phyloP scores from a whole-genome alignment of 352 stramenopile species.

The Phytophthora idaei region DNA sequence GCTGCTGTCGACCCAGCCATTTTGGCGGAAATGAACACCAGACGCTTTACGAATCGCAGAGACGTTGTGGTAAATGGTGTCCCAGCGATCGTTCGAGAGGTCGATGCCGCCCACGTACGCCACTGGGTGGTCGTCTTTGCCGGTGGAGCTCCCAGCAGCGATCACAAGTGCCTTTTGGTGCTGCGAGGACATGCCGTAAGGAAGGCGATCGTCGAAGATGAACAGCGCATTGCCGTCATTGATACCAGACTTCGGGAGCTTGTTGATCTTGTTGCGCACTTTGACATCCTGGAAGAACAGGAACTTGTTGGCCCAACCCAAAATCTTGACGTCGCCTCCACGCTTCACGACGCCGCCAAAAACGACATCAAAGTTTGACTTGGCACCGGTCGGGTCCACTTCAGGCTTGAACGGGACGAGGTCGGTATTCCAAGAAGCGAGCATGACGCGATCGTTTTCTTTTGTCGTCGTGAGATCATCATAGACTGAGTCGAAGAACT shows the following conservation, averaged over 20 bases:
- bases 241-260: conserved; percentile 15
- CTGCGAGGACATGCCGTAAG: conserved; percentile 40
- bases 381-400: conserved; percentile 23
- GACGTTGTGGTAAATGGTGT: conserved; percentile 56
- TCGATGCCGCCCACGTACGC: conserved; percentile 66
- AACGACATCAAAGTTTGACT: conserved; percentile 46
- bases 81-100: conserved; percentile 57
- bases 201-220: conserved; percentile 59
- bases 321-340: conserved; percentile 46
- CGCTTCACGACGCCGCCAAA: conserved; percentile 27
- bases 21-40: conserved; percentile 39
- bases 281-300: conserved; percentile 46
- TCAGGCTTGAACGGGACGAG: conserved; percentile 48
- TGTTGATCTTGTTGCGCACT: conserved; percentile 50
- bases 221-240: conserved; percentile 34
- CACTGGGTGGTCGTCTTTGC: conserved; percentile 20
- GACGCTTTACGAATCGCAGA: conserved; percentile 35
- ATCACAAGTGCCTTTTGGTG: conserved; percentile 60
- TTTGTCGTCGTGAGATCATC: conserved; percentile 40
- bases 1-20: conserved; percentile 59
- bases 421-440: conserved; percentile 58
- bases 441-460: conserved; percentile 34
- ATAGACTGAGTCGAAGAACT: conserved; percentile 53
- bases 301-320: conserved; percentile 63
- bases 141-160: conserved; percentile 5